phyloP scores from a whole-genome alignment of 306 rosid species.

The Ormosia emarginata region DNA sequence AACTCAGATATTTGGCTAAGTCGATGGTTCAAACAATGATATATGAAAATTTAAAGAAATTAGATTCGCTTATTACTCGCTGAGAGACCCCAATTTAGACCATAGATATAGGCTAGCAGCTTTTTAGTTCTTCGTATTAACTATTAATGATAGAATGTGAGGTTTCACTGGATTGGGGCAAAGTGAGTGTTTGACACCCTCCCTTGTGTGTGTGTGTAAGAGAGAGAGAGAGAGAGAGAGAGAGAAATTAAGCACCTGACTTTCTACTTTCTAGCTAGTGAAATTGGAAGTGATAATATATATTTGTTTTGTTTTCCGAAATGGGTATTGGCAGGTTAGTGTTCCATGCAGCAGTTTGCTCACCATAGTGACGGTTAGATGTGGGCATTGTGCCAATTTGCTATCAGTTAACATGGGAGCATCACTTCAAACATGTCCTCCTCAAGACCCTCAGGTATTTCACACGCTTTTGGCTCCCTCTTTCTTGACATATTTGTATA shows the following conservation, averaged over 20 bases:
- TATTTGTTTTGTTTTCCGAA: constrained; percentile 2
- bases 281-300: constrained; percentile 4
- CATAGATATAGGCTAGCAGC: no score
- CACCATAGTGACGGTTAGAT: constrained; percentile 82
- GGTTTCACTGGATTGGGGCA: neutral
- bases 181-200: no score
- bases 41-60: neutral
- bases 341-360: constrained; percentile 84
- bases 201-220: neutral
- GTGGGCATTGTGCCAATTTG: constrained; percentile 94
- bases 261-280: neutral
- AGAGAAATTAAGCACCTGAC: neutral
- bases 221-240: neutral
- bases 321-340: constrained; percentile 64
- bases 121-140: no score
- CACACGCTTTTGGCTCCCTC: neutral
- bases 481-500: neutral
- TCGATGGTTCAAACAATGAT: neutral
- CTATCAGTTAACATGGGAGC: constrained; percentile 80
- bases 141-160: neutral
- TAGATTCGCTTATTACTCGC: no score
- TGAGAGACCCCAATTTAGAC: no score
- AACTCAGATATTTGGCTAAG: neutral
- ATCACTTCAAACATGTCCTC: constrained; percentile 62
- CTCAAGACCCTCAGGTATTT: constrained; percentile 57